These are phyloP conservation scores for Kwoniella heveanensis DNA, from an alignment of 768 basidiomycete species.

Conservation along the genomic window DNA sequence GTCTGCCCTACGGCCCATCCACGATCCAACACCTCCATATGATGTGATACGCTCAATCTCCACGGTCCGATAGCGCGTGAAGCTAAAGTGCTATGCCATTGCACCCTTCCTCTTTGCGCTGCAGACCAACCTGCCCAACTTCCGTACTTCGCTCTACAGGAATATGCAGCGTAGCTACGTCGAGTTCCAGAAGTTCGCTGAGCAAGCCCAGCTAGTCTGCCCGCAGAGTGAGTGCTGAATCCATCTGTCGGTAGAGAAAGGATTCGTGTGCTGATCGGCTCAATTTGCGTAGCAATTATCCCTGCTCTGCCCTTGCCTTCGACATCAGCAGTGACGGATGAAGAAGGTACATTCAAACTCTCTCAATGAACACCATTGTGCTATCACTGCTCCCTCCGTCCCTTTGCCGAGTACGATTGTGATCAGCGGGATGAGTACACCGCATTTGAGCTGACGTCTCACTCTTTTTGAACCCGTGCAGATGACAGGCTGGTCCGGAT, in stretches of 20 bases:
- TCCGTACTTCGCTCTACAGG: conserved; percentile 63
- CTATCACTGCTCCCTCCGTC: too few species aligned
- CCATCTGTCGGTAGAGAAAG: background rate
- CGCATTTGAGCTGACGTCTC: background rate
- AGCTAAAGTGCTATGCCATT: too few species aligned
- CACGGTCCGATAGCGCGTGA: too few species aligned
- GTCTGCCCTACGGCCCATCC: too few species aligned
- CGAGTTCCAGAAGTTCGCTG: conserved; percentile 93
- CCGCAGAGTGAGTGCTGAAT: conserved; percentile 67
- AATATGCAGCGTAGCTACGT: conserved; percentile 93
- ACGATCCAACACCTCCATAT: background rate
- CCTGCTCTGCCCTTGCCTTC: conserved; percentile 94
- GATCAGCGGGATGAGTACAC: too few species aligned
- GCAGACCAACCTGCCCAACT: conserved; percentile 92
- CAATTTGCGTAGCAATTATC: conserved; percentile 64
- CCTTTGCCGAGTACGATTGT: too few species aligned
- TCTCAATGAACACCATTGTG: too few species aligned
- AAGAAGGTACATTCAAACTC: conserved; percentile 63
- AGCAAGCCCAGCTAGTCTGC: conserved; percentile 81
- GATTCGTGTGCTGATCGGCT: background rate
- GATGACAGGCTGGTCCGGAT: conserved; percentile 94
- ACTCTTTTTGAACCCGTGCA: conserved; percentile 27
- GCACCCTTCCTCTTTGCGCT: too few species aligned
- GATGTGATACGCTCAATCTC: background rate
- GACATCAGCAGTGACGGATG: conserved; percentile 94